These are phyloP conservation scores for Silene conica DNA, from an alignment of 148 eudicot genomes.

Conservation along the genomic window DNA sequence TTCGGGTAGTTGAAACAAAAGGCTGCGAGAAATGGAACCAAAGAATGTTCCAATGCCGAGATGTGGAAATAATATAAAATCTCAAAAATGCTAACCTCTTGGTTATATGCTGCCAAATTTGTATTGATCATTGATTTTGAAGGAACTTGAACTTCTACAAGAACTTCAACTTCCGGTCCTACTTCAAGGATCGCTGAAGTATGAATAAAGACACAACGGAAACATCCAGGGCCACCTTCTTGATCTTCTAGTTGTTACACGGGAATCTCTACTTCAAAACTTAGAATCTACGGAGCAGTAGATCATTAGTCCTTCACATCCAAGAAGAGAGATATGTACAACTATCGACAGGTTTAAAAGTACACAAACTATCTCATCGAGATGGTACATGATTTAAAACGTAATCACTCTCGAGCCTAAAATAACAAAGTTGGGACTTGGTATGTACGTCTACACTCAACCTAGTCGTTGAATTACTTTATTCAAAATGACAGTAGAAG, in stretches of 20 bases:
- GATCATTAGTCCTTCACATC: not conserved
- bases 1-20: not conserved
- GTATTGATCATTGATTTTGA: slow-evolving; percentile 30
- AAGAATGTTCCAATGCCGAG: not conserved
- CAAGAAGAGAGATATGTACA: not conserved
- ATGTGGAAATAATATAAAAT: slow-evolving; percentile 1
- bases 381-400: no score
- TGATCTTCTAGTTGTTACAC: slow-evolving; percentile 60
- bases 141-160: slow-evolving; percentile 64
- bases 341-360: no score
- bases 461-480: no score
- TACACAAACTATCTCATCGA: no score
- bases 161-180: slow-evolving; percentile 83
- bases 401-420: no score
- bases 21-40: not conserved
- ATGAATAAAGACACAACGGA: slow-evolving; percentile 84
- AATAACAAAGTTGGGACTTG: no score
- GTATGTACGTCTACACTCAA: no score
- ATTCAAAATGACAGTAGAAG: no score
- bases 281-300: slow-evolving; percentile 52
- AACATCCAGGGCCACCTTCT: slow-evolving; percentile 84
- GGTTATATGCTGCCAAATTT: slow-evolving; percentile 28
- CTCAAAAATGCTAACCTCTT: slow-evolving; percentile 51
- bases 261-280: slow-evolving; percentile 82
- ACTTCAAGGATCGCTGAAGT: slow-evolving; percentile 91